Evolutionary conservation across 306 rosid species (phyloP).

Genomic region (Macrotyloma uniflorum): DNA sequence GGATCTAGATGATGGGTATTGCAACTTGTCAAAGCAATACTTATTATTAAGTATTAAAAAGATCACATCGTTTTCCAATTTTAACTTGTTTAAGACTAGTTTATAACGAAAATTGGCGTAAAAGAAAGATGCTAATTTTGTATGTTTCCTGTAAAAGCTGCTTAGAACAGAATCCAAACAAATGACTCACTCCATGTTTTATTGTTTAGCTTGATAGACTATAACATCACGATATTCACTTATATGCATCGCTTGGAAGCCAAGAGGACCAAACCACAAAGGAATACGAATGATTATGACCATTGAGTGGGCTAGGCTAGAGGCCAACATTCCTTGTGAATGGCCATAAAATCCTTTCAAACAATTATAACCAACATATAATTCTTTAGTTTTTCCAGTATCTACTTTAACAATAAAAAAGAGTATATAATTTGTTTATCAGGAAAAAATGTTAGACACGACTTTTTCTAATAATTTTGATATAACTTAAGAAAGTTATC

Average conservation of each 20-base stretch:
- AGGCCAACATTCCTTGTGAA: neutral
- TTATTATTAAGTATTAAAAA: neutral
- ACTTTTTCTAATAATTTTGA: too few relatives aligned
- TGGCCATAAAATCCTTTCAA: too few relatives aligned
- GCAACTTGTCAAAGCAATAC: neutral
- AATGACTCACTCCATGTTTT: neutral
- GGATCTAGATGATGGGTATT: slow-evolving; percentile 3
- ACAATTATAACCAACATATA: too few relatives aligned
- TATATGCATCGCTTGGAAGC: slow-evolving; percentile 5
- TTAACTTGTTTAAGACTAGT: neutral
- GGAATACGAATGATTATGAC: slow-evolving; percentile 7
- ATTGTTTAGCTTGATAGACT: neutral
- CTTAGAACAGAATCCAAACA: slow-evolving; percentile 14
- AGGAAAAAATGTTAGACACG: too few relatives aligned
- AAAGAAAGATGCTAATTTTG: neutral
- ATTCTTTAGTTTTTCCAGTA: too few relatives aligned
- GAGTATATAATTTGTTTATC: too few relatives aligned
- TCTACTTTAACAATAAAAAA: too few relatives aligned
- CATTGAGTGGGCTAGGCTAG: neutral
- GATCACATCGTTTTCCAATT: neutral
- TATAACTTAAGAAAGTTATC: too few relatives aligned
- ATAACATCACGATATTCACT: neutral
- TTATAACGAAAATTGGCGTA: neutral
- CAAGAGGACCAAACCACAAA: neutral
- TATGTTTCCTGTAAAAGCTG: neutral